Evolutionary conservation across 352 stramenopile genomes (phyloP).

Genomic region (Phytopythium helicoides): DNA sequence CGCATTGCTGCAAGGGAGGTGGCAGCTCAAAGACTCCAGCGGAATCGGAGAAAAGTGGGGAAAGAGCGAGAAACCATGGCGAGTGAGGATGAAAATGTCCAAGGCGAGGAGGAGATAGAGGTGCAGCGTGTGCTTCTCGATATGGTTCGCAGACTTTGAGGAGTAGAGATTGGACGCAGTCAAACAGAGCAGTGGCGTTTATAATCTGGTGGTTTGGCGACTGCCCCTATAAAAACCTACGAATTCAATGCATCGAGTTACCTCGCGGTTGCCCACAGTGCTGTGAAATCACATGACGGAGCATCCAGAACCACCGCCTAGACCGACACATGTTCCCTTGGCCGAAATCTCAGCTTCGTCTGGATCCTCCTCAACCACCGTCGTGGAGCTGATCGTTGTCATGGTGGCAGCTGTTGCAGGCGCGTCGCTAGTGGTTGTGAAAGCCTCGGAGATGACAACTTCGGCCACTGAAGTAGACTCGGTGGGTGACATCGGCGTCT

Average conservation of each 20-base stretch:
- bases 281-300: constrained; percentile 40
- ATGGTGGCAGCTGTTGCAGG: constrained; percentile 1
- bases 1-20: constrained; percentile 48
- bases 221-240: too few species aligned
- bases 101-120: constrained; percentile 5
- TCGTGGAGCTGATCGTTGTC: constrained; percentile 11
- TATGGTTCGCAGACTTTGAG: not conserved
- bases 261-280: not conserved
- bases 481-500: constrained; percentile 1
- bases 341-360: constrained; percentile 3
- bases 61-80: constrained; percentile 17
- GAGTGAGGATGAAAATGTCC: constrained; percentile 19
- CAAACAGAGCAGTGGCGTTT: too few species aligned
- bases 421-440: constrained; percentile 5
- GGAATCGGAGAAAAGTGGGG: constrained; percentile 18
- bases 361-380: constrained; percentile 24
- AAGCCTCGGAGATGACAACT: constrained; percentile 7
- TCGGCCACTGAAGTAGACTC: constrained; percentile 4
- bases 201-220: too few species aligned
- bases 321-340: constrained; percentile 23
- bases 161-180: not conserved
- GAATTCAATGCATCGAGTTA: too few species aligned
- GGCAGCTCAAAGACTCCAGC: constrained; percentile 27
- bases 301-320: constrained; percentile 44
- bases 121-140: not conserved